phyloP scores from a whole-genome alignment of 805 yeast genomes.

The Nakazawaea pomicola region DNA sequence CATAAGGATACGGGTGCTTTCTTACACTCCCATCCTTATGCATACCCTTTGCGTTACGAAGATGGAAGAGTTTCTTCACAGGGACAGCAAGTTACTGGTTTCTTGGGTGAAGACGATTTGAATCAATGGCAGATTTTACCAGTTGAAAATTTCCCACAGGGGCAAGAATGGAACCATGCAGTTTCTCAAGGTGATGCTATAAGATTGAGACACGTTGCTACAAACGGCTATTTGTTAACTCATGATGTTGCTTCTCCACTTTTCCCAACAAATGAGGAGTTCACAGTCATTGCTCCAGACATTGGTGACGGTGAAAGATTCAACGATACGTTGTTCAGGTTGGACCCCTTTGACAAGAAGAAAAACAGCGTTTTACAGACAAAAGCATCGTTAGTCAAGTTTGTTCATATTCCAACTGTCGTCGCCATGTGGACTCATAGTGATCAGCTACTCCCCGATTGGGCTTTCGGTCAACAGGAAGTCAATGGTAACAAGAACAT shows the following conservation, averaged over 20 bases:
- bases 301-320: constrained; percentile 47
- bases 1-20: constrained; percentile 77
- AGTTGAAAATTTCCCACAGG: constrained; percentile 36
- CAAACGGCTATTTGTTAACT: constrained; percentile 75
- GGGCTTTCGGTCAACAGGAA: constrained; percentile 92
- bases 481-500: constrained; percentile 90
- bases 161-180: constrained; percentile 33
- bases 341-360: constrained; percentile 56
- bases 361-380: constrained; percentile 55
- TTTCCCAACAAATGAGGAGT: constrained; percentile 90
- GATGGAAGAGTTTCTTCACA: constrained; percentile 94
- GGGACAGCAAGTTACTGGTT: constrained; percentile 90
- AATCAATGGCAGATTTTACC: constrained; percentile 91
- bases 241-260: constrained; percentile 97
- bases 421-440: constrained; percentile 95
- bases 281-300: constrained; percentile 67
- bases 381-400: constrained; percentile 59
- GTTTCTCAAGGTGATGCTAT: constrained; percentile 69
- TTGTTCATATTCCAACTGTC: constrained; percentile 79
- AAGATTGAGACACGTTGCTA: constrained; percentile 75
- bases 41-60: constrained; percentile 88
- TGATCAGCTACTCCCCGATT: constrained; percentile 81
- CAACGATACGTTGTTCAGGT: constrained; percentile 74
- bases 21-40: constrained; percentile 74
- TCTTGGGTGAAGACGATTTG: constrained; percentile 42